phyloP scores from a whole-genome alignment of 768 basidiomycete species.

The Rhodotorula paludigena region DNA sequence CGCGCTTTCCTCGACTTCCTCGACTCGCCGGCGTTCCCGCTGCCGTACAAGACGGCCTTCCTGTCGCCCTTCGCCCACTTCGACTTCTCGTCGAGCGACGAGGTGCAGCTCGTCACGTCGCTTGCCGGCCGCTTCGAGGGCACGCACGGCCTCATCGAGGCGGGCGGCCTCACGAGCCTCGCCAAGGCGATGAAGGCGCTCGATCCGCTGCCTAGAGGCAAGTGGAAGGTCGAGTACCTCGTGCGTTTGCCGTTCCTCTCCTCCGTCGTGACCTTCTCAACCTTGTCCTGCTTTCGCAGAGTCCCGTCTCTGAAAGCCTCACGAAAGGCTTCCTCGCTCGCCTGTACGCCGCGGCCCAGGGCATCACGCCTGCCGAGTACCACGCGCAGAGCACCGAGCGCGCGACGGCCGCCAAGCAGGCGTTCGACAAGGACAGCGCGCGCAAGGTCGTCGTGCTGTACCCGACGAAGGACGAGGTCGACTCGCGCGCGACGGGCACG shows the following conservation, averaged over 20 bases:
- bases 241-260: background rate
- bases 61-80: background rate
- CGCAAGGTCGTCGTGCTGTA: constrained; percentile 1
- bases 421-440: background rate
- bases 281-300: background rate
- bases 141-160: background rate
- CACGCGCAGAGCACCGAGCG: background rate
- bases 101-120: background rate
- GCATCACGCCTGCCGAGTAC: constrained; percentile 4
- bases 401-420: background rate
- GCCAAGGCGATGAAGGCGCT: background rate
- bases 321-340: background rate
- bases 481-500: background rate
- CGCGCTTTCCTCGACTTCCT: background rate
- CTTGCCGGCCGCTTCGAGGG: background rate
- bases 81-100: background rate
- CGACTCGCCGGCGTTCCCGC: background rate
- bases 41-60: background rate
- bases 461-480: background rate
- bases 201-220: background rate
- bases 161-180: constrained; percentile 3
- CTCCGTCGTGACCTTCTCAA: background rate
- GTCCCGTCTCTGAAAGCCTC: background rate
- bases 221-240: constrained; percentile 14
- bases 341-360: constrained; percentile 3